Base-by-base conservation (phyloP, 2,329 filamentous ascomycete species). In the Didymosphaeria variabile region DNA sequence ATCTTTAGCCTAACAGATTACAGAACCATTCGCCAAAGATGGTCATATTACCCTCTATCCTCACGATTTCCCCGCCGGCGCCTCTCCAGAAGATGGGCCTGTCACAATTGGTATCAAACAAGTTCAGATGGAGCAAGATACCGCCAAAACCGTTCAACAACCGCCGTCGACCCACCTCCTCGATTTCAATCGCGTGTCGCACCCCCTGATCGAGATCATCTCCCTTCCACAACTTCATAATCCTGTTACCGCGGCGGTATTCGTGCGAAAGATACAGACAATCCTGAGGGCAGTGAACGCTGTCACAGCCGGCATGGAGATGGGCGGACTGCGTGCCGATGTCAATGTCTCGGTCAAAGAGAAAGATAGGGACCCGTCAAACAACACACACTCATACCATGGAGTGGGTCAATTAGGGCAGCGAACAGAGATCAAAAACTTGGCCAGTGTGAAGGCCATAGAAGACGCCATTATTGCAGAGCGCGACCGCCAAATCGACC, bases 51-150 rank as follows among this genome's bases (percentile, higher is more conserved):
- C 83, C 0, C 83, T 99, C 6, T 86, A 85, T 42, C 80, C 87
- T 4, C 85, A 93, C 60, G 94, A 97, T 73, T 77, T 77, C 55
- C 75, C 75, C 32, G 57, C 68, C 36, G 94, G 93, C 1, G 92
- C 97, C 63, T 89, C 90, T 0, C 83, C 87, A 0, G 86, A 91
- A 69, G 90, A 93, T 69, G 91, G 91, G 0, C 80, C 84, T n/a
- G 80, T 97, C 21, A 84, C 82, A 0, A 85, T 99, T 53, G 90
- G 91, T 32, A 97, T 99, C 73, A 91, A 95, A 77, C 95, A 98
- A 78, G 86, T 99, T 9, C 95, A 99, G 79, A 90, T 99, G 82
- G 95, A 99, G 80, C 95, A 99, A 79, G 95, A 99, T 77, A 98
- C 95, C 0, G 95, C 94, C 67, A 98, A 98, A 79, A 97, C 94